Percentiles rank a stretch among this genome's conserved stretches.
These are phyloP conservation scores for Phytophthora cactorum DNA, from an alignment of 352 stramenopile genomes.

Conservation along the genomic window DNA sequence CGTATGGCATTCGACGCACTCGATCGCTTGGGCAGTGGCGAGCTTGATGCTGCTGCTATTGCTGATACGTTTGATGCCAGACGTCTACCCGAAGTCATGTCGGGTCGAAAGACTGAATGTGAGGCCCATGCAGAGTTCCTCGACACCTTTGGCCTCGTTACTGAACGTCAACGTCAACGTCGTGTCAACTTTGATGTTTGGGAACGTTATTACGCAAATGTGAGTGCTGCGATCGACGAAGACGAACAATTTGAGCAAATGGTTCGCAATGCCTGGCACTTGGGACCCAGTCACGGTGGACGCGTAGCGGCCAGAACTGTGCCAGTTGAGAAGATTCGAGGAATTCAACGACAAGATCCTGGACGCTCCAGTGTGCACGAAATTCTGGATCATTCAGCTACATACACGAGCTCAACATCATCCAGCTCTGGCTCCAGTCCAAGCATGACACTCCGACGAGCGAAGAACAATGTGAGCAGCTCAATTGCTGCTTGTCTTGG, in stretches of 20 bases:
- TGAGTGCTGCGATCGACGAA: slow-evolving; percentile 88
- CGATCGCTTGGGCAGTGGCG: slow-evolving; percentile 78
- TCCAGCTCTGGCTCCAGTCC: slow-evolving; percentile 22
- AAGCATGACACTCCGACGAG: slow-evolving; percentile 35
- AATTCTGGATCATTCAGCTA: slow-evolving; percentile 59
- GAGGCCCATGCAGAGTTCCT: slow-evolving; percentile 86
- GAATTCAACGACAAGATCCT: slow-evolving; percentile 18
- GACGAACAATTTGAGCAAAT: slow-evolving; percentile 95
- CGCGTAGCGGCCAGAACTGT: slow-evolving; percentile 3
- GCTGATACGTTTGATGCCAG: slow-evolving; percentile 82
- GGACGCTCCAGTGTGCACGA: slow-evolving; percentile 56
- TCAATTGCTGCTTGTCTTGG: slow-evolving; percentile 62
- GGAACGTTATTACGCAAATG: slow-evolving; percentile 91
- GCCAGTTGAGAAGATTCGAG: slow-evolving; percentile 23
- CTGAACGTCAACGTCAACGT: slow-evolving; percentile 52
- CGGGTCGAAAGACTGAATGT: slow-evolving; percentile 75
- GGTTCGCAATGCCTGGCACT: slow-evolving; percentile 88
- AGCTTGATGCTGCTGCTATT: slow-evolving; percentile 76
- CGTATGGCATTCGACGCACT: slow-evolving; percentile 89
- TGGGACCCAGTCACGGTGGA: slow-evolving; percentile 52
- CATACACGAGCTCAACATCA: slow-evolving; percentile 8
- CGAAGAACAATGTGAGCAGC: slow-evolving; percentile 58
- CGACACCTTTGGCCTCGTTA: slow-evolving; percentile 75
- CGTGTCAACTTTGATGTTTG: slow-evolving; percentile 67
- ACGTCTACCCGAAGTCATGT: slow-evolving; percentile 85